phyloP scores from a whole-genome alignment of 2,329 filamentous ascomycete species.

The Penicillium aurantiogriseum region DNA sequence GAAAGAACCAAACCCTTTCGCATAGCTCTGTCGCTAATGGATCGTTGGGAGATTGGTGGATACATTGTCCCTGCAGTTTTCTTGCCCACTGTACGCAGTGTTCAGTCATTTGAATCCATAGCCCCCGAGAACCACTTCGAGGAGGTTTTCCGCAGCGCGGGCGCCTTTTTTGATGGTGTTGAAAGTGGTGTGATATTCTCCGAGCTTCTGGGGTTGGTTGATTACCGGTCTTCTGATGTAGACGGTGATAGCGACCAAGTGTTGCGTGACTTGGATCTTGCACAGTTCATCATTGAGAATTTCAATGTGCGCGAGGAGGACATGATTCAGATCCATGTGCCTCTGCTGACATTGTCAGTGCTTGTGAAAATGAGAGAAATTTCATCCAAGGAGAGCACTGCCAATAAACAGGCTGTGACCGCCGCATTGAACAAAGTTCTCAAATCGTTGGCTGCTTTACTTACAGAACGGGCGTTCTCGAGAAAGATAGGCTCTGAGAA shows the following conservation, averaged over 20 bases:
- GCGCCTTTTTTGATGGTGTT: conserved; percentile 94
- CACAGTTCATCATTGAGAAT: conserved; percentile 76
- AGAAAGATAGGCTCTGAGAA: conserved; percentile 45
- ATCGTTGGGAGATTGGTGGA: conserved; percentile 94
- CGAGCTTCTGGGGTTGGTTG: conserved; percentile 69
- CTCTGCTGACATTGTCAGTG: conserved; percentile 68
- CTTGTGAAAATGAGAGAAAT: conserved; percentile 48
- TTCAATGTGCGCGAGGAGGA: conserved; percentile 97
- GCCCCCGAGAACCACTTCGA: conserved; percentile 70
- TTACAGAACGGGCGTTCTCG: conserved; percentile 52
- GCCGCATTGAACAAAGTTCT: conserved; percentile 31
- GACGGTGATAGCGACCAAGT: conserved; percentile 49
- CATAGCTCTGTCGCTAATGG: conserved; percentile 93
- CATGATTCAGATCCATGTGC: conserved; percentile 84
- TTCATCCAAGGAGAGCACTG: conserved; percentile 17
- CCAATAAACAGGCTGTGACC: conserved; percentile 22
- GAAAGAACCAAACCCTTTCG: conserved; percentile 83
- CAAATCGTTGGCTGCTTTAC: conserved; percentile 29
- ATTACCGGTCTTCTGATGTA: conserved; percentile 52
- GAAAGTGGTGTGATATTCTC: conserved; percentile 92
- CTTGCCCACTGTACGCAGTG: conserved; percentile 76
- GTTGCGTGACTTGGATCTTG: conserved; percentile 65
- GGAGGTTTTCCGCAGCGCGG: conserved; percentile 89
- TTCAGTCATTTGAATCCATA: conserved; percentile 68
- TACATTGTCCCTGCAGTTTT: conserved; percentile 86